Percentiles rank a stretch among this genome's conserved stretches.
phyloP scores from a whole-genome alignment of 305 asterid genomes.

The Fraxinus baroniana region DNA sequence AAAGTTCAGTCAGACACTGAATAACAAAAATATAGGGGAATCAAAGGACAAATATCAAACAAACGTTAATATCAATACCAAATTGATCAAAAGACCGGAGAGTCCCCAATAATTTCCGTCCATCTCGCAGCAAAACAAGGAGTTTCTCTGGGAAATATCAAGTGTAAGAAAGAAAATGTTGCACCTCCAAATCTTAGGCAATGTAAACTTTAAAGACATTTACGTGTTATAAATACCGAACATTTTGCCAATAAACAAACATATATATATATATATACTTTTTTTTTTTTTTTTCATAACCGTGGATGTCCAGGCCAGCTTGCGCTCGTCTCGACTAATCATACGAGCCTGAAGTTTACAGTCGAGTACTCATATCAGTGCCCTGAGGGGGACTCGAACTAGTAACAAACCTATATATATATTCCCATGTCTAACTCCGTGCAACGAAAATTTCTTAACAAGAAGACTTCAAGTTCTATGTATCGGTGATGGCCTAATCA shows the following conservation, averaged over 20 bases:
- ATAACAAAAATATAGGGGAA: background rate
- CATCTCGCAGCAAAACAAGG: conserved; percentile 86
- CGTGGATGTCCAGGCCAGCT: too few relatives aligned
- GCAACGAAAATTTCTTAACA: background rate
- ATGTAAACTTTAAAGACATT: background rate
- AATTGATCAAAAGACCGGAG: conserved; percentile 98
- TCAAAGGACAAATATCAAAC: background rate
- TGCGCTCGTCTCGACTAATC: too few relatives aligned
- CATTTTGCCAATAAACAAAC: background rate
- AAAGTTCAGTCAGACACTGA: conserved; percentile 5
- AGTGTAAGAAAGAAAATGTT: background rate
- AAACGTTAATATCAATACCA: conserved; percentile 41
- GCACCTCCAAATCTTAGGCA: background rate
- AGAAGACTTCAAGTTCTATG: background rate
- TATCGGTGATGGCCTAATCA: too few relatives aligned
- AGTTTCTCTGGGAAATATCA: conserved; percentile 66
- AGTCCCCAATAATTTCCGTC: conserved; percentile 81
- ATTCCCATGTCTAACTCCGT: background rate
- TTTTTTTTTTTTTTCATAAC: too few relatives aligned
- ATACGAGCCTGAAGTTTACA: too few relatives aligned
- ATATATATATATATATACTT: background rate
- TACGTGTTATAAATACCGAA: background rate
- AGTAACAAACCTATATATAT: background rate
- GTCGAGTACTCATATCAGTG: too few relatives aligned
- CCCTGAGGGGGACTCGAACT: too few relatives aligned